Percentiles rank a stretch among this genome's conserved stretches.
Evolutionary conservation across 2,329 filamentous ascomycete genomes (phyloP).

Genomic region (Mycosphaerella sp.): DNA sequence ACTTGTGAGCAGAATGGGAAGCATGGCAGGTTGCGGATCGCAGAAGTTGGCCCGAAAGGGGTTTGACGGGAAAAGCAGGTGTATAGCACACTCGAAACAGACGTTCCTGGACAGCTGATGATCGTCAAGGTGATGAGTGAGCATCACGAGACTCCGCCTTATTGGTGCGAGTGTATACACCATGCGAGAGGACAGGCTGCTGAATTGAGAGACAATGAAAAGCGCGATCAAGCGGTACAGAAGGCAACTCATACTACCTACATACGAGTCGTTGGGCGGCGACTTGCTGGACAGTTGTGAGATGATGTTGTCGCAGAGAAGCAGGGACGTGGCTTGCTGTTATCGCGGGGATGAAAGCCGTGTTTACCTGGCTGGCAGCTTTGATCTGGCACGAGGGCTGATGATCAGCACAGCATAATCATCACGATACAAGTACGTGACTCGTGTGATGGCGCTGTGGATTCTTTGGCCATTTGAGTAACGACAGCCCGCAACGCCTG

Average conservation of each 20-base stretch:
- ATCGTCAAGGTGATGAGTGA: background rate
- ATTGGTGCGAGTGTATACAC: slow-evolving; percentile 12
- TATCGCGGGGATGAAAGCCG: background rate
- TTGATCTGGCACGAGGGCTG: background rate
- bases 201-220: background rate
- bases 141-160: slow-evolving; percentile 7
- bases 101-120: slow-evolving; percentile 16
- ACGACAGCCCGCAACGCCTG: too few species aligned
- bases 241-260: background rate
- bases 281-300: background rate
- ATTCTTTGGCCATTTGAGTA: too few species aligned
- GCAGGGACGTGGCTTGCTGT: background rate
- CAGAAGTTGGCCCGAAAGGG: background rate
- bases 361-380: too few species aligned
- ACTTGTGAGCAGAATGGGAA: slow-evolving; percentile 11
- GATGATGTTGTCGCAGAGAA: background rate
- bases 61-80: slow-evolving; percentile 7
- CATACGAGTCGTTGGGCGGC: background rate
- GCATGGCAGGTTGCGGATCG: slow-evolving; percentile 13
- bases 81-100: slow-evolving; percentile 14
- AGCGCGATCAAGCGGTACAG: background rate
- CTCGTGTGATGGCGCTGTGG: too few species aligned
- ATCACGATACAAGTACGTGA: background rate
- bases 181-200: background rate
- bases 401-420: background rate